Evolutionary conservation across 768 basidiomycete species (phyloP), one percentile per base, ranked within the genome.

Genomic region (Kwoniella pini): DNA sequence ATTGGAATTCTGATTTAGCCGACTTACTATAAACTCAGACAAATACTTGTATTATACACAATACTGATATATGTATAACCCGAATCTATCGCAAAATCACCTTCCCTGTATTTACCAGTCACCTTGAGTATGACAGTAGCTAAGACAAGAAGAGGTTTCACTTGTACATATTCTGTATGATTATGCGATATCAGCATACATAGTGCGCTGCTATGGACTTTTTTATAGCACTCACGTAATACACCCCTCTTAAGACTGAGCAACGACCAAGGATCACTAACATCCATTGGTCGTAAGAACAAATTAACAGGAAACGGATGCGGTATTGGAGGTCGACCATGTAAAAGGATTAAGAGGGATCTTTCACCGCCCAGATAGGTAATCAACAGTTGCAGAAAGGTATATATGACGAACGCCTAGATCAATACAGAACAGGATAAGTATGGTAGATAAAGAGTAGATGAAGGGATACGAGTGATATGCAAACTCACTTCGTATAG

Each of bases 211-310:
- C n/a, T 36, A 36, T 7, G 33, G 13, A 17, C n/a, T n/a, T n/a
- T n/a, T n/a, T n/a, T n/a, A n/a, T n/a, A n/a, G n/a, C n/a, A n/a
- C 85, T 63, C 63, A 98, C 95, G 95, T 36, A 99, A 80, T 39
- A 99, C 93, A 15, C 96, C 96, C 21, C 96, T 85, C 77, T 97
- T 98, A 22, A 99, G 82, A 67, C 89, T 94, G 1, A 99, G 82
- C 75, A 96, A 91, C 2, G 88, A 91, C 77, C 94, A 88, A 3
- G 96, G 96, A 77, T 99, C 96, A 72, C 90, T 92, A 55, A 90
- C 85, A 76, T 99, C 96, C 31, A 97, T 85, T 66, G 94, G 93
- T 28, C 82, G 82, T 69, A 86, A 85, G 79, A 92, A 89, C n/a
- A 93, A 77, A 67, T 81, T 89, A 62, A 89, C 82, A 3, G 96